These are phyloP conservation scores for Neurospora terricola DNA, from an alignment of 495 filamentous ascomycete species.

Conservation along the genomic window DNA sequence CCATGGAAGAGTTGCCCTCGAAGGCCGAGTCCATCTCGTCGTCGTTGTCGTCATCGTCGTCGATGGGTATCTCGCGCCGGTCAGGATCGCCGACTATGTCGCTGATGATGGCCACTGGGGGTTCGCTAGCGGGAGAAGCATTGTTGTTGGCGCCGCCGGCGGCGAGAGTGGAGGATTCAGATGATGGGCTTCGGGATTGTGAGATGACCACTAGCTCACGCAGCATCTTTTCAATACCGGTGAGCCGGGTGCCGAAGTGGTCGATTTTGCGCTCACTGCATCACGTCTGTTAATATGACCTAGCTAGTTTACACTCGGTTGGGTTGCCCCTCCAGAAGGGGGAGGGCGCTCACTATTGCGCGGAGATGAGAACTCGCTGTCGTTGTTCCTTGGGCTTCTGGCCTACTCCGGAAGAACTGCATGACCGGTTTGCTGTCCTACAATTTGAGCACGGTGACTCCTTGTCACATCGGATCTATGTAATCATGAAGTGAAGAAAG, in stretches of 20 bases:
- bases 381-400: conserved; percentile 49
- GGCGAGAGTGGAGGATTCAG: neutral
- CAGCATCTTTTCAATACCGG: conserved; percentile 46
- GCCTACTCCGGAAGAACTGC: conserved; percentile 50
- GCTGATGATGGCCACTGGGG: neutral
- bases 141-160: neutral
- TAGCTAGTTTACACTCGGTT: too few species aligned
- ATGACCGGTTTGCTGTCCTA: conserved; percentile 42
- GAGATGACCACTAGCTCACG: conserved; percentile 26
- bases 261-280: conserved; percentile 54
- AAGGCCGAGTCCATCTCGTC: conserved; percentile 39
- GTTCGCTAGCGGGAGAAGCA: neutral
- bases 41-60: conserved; percentile 13
- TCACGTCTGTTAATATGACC: too few species aligned
- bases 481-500: neutral
- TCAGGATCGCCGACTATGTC: conserved; percentile 1
- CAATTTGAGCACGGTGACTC: conserved; percentile 58
- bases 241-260: conserved; percentile 52
- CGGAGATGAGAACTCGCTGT: conserved; percentile 56
- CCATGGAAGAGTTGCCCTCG: conserved; percentile 51
- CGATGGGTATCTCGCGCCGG: neutral
- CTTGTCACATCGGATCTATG: conserved; percentile 59
- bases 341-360: conserved; percentile 38
- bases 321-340: too few species aligned
- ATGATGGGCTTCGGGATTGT: conserved; percentile 3